A percentile compares a stretch with the other conserved stretches of the same genome.
Evolutionary conservation across 805 yeast species (phyloP).

Genomic region (Cyberlindnera xishuangbannaensis): DNA sequence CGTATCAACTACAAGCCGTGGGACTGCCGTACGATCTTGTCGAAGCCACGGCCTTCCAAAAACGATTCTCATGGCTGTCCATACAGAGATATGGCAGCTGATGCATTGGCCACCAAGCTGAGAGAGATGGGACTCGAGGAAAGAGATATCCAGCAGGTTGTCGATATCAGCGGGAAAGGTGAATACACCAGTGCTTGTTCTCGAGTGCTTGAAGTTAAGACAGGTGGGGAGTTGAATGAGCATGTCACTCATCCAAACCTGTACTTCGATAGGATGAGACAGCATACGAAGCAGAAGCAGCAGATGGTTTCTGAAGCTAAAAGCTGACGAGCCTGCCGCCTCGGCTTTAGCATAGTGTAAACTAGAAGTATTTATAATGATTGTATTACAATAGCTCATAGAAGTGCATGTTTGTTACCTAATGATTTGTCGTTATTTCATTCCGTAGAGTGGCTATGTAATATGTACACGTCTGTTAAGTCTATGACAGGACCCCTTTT

Average conservation of each 20-base stretch:
- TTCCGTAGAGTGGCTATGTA: too few species aligned
- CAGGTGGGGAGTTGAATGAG: conserved; percentile 36
- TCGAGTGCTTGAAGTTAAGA: conserved; percentile 74
- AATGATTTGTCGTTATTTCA: too few species aligned
- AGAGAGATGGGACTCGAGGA: conserved; percentile 61
- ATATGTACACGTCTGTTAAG: too few species aligned
- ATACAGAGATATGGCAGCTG: conserved; percentile 68
- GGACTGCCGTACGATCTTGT: conserved; percentile 74
- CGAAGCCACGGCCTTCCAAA: conserved; percentile 61
- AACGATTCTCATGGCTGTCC: conserved; percentile 91
- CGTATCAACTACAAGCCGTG: conserved; percentile 80
- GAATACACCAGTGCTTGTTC: conserved; percentile 88
- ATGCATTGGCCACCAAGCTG: conserved; percentile 51
- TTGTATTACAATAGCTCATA: too few species aligned
- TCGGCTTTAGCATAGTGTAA: too few species aligned
- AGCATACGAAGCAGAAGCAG: conserved; percentile 20
- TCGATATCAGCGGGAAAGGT: conserved; percentile 61
- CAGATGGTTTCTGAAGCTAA: conserved; percentile 8
- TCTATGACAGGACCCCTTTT: too few species aligned
- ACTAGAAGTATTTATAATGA: too few species aligned
- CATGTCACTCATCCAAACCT: conserved; percentile 75
- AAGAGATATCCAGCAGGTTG: conserved; percentile 49
- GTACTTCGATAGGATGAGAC: conserved; percentile 74
- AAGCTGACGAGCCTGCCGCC: too few species aligned
- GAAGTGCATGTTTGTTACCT: too few species aligned